Evolutionary conservation across 2,329 filamentous ascomycete genomes (phyloP), one percentile per base, ranked within the genome.

Genomic region (Phyllosticta citribraziliensis): DNA sequence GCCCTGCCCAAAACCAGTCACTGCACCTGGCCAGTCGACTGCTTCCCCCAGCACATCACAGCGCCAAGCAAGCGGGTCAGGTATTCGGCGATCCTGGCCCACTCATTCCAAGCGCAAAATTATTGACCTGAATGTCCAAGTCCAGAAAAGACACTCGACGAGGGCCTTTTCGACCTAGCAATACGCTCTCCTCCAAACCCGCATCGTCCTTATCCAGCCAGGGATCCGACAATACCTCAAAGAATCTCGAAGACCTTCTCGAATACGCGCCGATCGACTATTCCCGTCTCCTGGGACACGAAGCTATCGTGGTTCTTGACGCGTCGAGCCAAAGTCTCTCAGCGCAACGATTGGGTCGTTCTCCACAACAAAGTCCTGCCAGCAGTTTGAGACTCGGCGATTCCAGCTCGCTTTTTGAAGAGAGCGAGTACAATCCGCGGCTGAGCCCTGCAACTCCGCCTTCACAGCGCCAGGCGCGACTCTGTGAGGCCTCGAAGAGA

Each of bases 321-420:
- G 14, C 1, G 40, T 47, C 14, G 17, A 47, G 6, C 8, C 17
- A 3, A n/a, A 47, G 4, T n/a, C 40, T 47, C n/a, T 14, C 40
- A n/a, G n/a, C 17, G 17, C 14, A 47, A 5, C 14, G 17, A 47
- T n/a, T 22, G 14, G 58, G 12, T 19, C 33, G 8, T 19, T 12
- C 17, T 20, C 3, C 35, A n/a, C 14, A 33, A 14, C 20, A 51
- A n/a, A 62, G 55, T 19, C 52, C 60, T 33, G 59, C 40, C 54
- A 61, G 50, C 54, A 53, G 60, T 70, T 68, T 54, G 27, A 22
- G n/a, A 2, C 35, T 63, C n/a, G 62, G 62, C 58, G 56, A 63
- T 25, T 35, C 35, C 9, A 74, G 70, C 61, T 73, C 69, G 6
- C 67, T 74, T 6, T 74, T 74, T 55, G 70, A 73, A 62, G 69